Percentiles rank a stretch among this genome's conserved stretches.
phyloP scores from a whole-genome alignment of 2,329 filamentous ascomycete genomes.

The Penicillium thymicola region DNA sequence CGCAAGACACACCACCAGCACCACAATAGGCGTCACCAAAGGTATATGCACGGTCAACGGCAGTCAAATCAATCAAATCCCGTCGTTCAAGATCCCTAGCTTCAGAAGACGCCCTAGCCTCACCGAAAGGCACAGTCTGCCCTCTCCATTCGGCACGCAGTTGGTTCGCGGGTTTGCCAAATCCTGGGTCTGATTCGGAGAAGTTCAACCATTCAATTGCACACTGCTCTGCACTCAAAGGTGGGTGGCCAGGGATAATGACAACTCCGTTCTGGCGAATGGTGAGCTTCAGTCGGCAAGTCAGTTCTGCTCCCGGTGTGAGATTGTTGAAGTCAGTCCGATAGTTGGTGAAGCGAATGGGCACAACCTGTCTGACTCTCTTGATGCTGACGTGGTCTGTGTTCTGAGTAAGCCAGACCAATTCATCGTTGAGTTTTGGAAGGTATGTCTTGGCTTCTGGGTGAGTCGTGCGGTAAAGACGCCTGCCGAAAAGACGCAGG shows the following conservation, averaged over 20 bases:
- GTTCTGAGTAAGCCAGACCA: slow-evolving; percentile 45
- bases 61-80: slow-evolving; percentile 23
- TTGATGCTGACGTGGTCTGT: slow-evolving; percentile 41
- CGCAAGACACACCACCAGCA: slow-evolving; percentile 67
- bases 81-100: slow-evolving; percentile 1
- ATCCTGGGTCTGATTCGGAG: slow-evolving; percentile 30
- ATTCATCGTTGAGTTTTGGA: slow-evolving; percentile 42
- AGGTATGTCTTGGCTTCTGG: slow-evolving; percentile 34
- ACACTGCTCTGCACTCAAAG: slow-evolving; percentile 17
- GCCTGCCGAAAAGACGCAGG: slow-evolving; percentile 39
- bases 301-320: slow-evolving; percentile 22
- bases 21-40: slow-evolving; percentile 72
- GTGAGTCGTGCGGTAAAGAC: slow-evolving; percentile 32
- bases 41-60: slow-evolving; percentile 50
- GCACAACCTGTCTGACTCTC: slow-evolving; percentile 42
- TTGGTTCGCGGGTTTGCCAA: slow-evolving; percentile 4
- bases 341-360: slow-evolving; percentile 56
- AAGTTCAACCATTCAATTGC: slow-evolving; percentile 30
- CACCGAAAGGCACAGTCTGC: slow-evolving; percentile 30
- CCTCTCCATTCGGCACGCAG: slow-evolving; percentile 37
- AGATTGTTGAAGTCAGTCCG: slow-evolving; percentile 23
- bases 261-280: slow-evolving; percentile 6
- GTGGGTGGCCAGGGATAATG: background rate
- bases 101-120: background rate
- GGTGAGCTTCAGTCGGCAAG: slow-evolving; percentile 33